Evolutionary conservation across 1,139 yeast genomes (phyloP).

Genomic region (Protomyces lactucae-debilis): DNA sequence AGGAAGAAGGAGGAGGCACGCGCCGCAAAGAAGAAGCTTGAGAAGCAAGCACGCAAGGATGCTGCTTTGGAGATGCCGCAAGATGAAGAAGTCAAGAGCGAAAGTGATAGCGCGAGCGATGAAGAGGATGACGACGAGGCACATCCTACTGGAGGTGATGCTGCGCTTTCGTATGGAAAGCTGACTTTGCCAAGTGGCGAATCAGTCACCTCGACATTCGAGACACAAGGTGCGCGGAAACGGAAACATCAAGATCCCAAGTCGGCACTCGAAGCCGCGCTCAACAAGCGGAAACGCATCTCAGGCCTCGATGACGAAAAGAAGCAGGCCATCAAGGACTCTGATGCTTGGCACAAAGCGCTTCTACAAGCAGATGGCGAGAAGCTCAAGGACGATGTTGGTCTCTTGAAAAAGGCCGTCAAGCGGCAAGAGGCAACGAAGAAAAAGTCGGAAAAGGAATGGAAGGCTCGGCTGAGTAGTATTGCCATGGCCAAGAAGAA

Average conservation of each 20-base stretch:
- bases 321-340: conserved; percentile 55
- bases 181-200: conserved; percentile 81
- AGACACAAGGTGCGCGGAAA: conserved; percentile 54
- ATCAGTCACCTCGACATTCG: conserved; percentile 70
- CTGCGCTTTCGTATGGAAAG: conserved; percentile 64
- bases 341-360: conserved; percentile 79
- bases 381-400: conserved; percentile 85
- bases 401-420: conserved; percentile 74
- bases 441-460: conserved; percentile 74
- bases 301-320: conserved; percentile 50
- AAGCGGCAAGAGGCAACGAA: conserved; percentile 76
- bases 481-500: conserved; percentile 72
- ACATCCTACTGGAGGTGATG: conserved; percentile 35
- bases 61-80: not conserved
- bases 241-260: conserved; percentile 76
- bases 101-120: conserved; percentile 38
- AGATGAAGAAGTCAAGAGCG: conserved; percentile 35
- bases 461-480: conserved; percentile 72
- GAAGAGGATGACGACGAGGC: conserved; percentile 42
- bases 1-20: conserved; percentile 32
- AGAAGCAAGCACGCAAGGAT: conserved; percentile 23
- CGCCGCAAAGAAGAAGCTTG: conserved; percentile 33
- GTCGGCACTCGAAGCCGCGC: conserved; percentile 71
- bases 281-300: conserved; percentile 49
- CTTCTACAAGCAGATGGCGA: conserved; percentile 83